Percentiles rank a stretch among this genome's conserved stretches.
phyloP scores from a whole-genome alignment of 345 rosid species.

The Zanthoxylum bungeanum region DNA sequence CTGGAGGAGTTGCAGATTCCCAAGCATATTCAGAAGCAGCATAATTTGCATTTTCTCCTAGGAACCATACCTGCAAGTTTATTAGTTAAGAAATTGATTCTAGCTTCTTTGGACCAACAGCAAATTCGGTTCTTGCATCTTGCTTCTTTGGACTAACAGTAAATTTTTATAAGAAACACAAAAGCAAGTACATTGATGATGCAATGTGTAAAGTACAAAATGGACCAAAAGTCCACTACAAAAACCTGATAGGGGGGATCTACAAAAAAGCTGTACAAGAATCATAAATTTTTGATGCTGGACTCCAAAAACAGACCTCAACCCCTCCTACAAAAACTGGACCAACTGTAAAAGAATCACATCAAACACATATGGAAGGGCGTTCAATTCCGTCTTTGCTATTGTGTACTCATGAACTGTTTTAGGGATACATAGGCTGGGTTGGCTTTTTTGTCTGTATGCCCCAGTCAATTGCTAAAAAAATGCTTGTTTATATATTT shows the following conservation, averaged over 20 bases:
- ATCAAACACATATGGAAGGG: background rate
- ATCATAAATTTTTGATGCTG: background rate
- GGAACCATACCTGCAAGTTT: slow-evolving; percentile 89
- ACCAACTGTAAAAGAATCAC: background rate
- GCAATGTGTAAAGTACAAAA: background rate
- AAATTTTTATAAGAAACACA: background rate
- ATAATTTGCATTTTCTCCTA: slow-evolving; percentile 99
- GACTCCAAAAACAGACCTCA: background rate
- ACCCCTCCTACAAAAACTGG: background rate
- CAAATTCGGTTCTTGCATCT: too few relatives aligned
- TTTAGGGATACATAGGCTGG: background rate
- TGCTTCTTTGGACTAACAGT: background rate
- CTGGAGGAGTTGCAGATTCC: slow-evolving; percentile 99
- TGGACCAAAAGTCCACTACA: background rate
- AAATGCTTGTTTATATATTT: background rate
- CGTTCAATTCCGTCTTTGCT: background rate
- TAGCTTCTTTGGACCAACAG: background rate
- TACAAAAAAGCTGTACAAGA: background rate
- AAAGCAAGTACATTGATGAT: background rate
- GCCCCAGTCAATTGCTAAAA: background rate
- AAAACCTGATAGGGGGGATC: background rate
- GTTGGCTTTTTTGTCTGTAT: background rate
- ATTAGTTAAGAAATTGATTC: slow-evolving; percentile 9
- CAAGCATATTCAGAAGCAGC: slow-evolving; percentile 99
- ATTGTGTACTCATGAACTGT: background rate